Base-by-base conservation (phyloP, 148 eudicot genomes). In the Drosera capensis region DNA sequence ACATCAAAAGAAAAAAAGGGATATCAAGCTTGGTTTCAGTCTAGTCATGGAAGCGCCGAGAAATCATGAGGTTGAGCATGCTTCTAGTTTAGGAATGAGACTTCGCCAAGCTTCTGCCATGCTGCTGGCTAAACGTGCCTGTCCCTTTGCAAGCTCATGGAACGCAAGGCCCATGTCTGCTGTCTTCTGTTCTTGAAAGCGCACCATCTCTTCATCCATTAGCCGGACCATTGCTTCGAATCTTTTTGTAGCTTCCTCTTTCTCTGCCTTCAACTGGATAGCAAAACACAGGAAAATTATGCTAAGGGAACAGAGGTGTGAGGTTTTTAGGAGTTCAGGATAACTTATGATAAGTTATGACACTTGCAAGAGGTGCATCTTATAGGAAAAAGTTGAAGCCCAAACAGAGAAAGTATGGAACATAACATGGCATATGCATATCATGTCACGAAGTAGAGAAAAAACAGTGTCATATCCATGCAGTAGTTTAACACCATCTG, bases 81-180 rank as follows among this genome's bases (percentile, higher is more conserved):
- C 74, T 51, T 90, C 95, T 20, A 90, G 85, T 65, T 76, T 84
- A 25, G 99, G 99, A 65, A 90, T 78, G 57, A 90, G 84, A 58
- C 76, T 74, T 62, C 86, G 65, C 99, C 99, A 90, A 2, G 82
- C 99, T 23, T 71, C 86, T 16, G 95, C 99, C 15, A 90, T 68
- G 62, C 73, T 65, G 26, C 68, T 78, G 14, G 95, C 85, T 44
- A 90, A 62, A 22, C 56, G 85, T 18, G 99, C 93, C 51, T 90
- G 99, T 40, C 99, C 99, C 72, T 84, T 81, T 1, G 99, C 95
- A 46, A 90, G 81, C 68, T 90, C 95, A 51, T 90, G 99, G 56
- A 90, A 90, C n/a, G 95, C 99, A 17, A 68, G 49, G 45, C 99
- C 99, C 77, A 90, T 60, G 37, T 90, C 99, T 11, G 61, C 37